Evolutionary conservation across 768 basidiomycete species (phyloP).

Genomic region (Termitomyces sp.): DNA sequence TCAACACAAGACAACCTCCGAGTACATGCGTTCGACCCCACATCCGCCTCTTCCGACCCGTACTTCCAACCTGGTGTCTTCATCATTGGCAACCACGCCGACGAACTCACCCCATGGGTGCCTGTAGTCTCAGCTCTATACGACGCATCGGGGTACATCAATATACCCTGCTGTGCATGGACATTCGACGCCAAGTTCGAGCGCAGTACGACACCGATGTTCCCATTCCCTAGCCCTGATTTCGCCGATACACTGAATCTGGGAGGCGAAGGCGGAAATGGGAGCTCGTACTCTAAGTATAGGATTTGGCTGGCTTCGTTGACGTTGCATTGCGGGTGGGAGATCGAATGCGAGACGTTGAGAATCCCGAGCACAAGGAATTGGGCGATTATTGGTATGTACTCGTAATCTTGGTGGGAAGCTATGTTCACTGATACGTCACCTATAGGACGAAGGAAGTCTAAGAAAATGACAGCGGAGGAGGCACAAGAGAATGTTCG

Average conservation of each 20-base stretch:
- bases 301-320: constrained; percentile 82
- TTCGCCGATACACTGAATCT: constrained; percentile 48
- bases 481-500: constrained; percentile 44
- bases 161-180: constrained; percentile 93
- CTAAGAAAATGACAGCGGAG: constrained; percentile 21
- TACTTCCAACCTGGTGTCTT: constrained; percentile 54
- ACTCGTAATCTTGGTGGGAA: constrained; percentile 11
- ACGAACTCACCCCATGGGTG: constrained; percentile 95
- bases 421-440: background rate
- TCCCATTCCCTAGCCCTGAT: constrained; percentile 25
- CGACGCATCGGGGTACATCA: constrained; percentile 65
- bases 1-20: constrained; percentile 59
- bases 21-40: constrained; percentile 74
- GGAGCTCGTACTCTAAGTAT: constrained; percentile 79
- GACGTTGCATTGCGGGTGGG: constrained; percentile 78
- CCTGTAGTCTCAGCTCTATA: constrained; percentile 74
- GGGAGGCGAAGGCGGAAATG: constrained; percentile 58
- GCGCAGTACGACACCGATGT: constrained; percentile 40
- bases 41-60: constrained; percentile 15
- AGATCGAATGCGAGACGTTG: constrained; percentile 80
- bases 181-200: constrained; percentile 67
- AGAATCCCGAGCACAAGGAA: constrained; percentile 93
- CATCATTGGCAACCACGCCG: constrained; percentile 93
- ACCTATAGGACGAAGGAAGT: constrained; percentile 26
- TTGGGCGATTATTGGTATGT: constrained; percentile 85